Evolutionary conservation across 164 flowering plant species (phyloP), one percentile per base, ranked within the genome.

Genomic region (Chimonanthus salicifolius): DNA sequence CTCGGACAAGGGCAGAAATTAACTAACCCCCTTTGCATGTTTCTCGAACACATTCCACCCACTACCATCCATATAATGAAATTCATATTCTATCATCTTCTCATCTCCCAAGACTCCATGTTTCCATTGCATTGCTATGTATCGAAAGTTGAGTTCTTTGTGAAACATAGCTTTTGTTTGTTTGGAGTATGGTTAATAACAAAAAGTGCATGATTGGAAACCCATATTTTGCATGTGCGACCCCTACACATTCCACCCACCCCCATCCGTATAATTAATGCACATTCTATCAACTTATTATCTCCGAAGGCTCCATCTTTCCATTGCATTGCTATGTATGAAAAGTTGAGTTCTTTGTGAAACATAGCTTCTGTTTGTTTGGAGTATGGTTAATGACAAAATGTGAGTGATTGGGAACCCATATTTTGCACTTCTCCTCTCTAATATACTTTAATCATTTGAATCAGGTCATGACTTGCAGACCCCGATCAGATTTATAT

Each of bases 401-500:
- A 62, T n/a, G 15, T 62, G 7, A 18, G 65, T 62, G n/a, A 62
- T 10, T 18, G 16, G 65, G 15, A 15, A 8, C 60, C 60, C 8
- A 54, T 54, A 54, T 3, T 1, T 54, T 33, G 33, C 33, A 33
- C 33, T 54, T 54, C 66, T 63, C 4, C 9, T 43, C 18, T 68
- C 71, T 46, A 60, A 20, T 71, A 7, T 72, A 5, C n/a, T 33
- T 33, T 33, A 33, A 33, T 33, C 33, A 33, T 64, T 18, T 74
- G 60, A 60, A 69, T 49, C 83, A 94, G 98, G 91, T 94, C 62
- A 94, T 94, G 98, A 85, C 92, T 66, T 89, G 97, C 90, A 88
- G 92, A 82, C 92, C 94, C 10, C 82, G 98, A 71, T 82, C 92
- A 4, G 99, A 95, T 83, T 74, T 95, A 70, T 87, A 82, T 71